A percentile compares a stretch with the other conserved stretches of the same genome.
Conservation (phyloP, 306 rosid genomes). For the Calophaca sinica region DNA sequence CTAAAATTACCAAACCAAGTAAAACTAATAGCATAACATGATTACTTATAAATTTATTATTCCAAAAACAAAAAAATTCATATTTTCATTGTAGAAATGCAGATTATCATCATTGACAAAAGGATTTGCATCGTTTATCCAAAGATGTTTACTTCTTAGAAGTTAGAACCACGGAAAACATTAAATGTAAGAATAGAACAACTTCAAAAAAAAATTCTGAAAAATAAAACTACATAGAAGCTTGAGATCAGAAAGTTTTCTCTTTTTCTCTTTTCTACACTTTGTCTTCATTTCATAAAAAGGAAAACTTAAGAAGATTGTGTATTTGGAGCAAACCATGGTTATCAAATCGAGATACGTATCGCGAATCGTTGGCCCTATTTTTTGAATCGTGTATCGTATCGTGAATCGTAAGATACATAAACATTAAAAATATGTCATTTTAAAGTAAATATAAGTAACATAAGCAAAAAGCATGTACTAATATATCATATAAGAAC, state of each 20-base stretch:
- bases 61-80: background rate
- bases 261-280: background rate
- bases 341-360: too few species aligned
- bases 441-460: too few species aligned
- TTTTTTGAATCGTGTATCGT: too few species aligned
- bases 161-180: constrained; percentile 8
- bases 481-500: too few species aligned
- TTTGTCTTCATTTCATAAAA: background rate
- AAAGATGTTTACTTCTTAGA: background rate
- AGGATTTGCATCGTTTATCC: constrained; percentile 8
- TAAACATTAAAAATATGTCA: too few species aligned
- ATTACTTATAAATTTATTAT: background rate
- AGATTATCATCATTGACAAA: constrained; percentile 15
- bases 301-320: background rate
- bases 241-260: background rate
- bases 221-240: background rate
- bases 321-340: constrained; percentile 13
- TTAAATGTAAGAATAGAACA: constrained; percentile 24
- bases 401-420: too few species aligned
- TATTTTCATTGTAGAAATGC: constrained; percentile 7
- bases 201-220: background rate
- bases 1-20: background rate
- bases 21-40: constrained; percentile 9
- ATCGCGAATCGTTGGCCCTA: too few species aligned
- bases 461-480: too few species aligned